phyloP scores from a whole-genome alignment of 768 basidiomycete genomes.

The Tricholoma sp. region DNA sequence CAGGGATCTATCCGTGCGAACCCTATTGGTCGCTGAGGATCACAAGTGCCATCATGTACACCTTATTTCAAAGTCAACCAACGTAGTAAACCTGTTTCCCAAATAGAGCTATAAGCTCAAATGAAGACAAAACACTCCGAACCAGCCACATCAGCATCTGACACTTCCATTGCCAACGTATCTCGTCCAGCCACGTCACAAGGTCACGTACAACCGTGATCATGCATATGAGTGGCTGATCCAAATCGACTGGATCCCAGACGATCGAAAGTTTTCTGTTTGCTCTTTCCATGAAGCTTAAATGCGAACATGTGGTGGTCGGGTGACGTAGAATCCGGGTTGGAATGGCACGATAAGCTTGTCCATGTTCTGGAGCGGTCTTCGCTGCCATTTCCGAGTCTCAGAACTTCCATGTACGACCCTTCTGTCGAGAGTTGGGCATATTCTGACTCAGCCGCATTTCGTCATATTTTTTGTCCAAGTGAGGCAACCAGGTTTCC shows the following conservation, averaged over 20 bases:
- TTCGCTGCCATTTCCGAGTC: no score
- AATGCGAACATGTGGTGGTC: constrained; percentile 7
- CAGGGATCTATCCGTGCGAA: no score
- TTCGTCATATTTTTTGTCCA: background rate
- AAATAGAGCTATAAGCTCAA: no score
- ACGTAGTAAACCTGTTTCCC: no score
- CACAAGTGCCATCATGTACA: no score
- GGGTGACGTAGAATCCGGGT: background rate
- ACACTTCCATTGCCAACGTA: background rate
- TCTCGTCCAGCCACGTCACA: background rate
- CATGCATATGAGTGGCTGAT: no score
- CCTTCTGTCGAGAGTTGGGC: background rate
- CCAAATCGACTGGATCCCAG: background rate
- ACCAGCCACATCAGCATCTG: no score
- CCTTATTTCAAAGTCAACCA: no score
- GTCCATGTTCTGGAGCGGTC: background rate
- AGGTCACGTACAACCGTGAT: background rate
- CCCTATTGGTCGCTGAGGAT: no score
- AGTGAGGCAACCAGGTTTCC: constrained; percentile 2
- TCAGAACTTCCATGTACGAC: background rate
- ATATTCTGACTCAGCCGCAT: background rate
- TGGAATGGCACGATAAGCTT: background rate
- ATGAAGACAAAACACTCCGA: no score
- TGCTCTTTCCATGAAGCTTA: background rate
- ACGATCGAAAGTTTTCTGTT: constrained; percentile 9